Base-by-base conservation (phyloP, 352 stramenopile genomes). In the Globisporangium iwayamae region DNA sequence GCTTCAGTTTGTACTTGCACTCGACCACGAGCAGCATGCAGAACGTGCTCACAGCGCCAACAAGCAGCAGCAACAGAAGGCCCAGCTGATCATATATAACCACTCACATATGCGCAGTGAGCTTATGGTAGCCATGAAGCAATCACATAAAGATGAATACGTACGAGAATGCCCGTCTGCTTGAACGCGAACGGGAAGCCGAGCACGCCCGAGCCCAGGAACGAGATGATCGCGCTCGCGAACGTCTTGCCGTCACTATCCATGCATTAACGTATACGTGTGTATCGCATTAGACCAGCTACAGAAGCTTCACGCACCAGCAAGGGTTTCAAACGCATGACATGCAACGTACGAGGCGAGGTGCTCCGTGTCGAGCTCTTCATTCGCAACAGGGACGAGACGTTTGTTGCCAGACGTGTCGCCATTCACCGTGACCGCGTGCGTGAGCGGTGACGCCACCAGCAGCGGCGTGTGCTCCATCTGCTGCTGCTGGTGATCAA, bases 131-230 rank as follows among this genome's bases (percentile, higher is more conserved):
- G 36, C 18, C 10, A 45, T 46, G 7, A 32, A 7, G 48, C 9
- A 8, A 18, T 47, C n/a, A 9, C 18, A 30, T 3, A 18, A 39
- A 10, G 18, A 13, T 14, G 39, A 9, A 13, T 6, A 43, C 83
- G 69, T 28, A 92, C 83, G 45, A 98, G 55, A 60, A 96, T 95
- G 25, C 93, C 93, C 30, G 76, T 87, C 62, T 91, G 78, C 41
- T 81, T 85, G 72, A 98, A 98, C 32, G 91, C 93, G 72, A 91
- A 96, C 10, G 93, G 93, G 7, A 97, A 68, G 0, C 91, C 93
- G n/a, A 98, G 73, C 8, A 97, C 83, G 34, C 93, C 93, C 7
- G 93, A 96, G 25, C 93, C 93, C 0, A 98, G 78, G 75, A 98
- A 98, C 30, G 85, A 89, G 67, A 98, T 97, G 60, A 96, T 83